These are phyloP conservation scores for Scheffersomyces coipomensis DNA, from an alignment of 805 yeast species.

Conservation along the genomic window DNA sequence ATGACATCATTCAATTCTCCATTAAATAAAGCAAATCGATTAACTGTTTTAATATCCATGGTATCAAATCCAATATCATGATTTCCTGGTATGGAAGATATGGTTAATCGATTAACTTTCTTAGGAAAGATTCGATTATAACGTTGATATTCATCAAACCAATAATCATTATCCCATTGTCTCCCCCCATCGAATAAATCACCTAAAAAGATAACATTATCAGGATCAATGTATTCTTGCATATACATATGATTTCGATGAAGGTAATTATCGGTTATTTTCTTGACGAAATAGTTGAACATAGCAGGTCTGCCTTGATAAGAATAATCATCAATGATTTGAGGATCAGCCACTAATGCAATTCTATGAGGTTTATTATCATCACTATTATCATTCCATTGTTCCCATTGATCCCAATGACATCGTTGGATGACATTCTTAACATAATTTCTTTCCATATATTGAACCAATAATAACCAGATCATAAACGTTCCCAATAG, in stretches of 20 bases:
- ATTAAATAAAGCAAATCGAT: constrained; percentile 68
- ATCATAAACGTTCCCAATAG: neutral
- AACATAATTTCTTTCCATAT: constrained; percentile 30
- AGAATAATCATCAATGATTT: constrained; percentile 82
- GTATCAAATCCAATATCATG: constrained; percentile 96
- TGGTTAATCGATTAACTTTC: constrained; percentile 40
- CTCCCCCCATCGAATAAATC: constrained; percentile 96
- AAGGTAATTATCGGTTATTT: constrained; percentile 74
- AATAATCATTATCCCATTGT: constrained; percentile 64
- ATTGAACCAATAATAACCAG: constrained; percentile 29
- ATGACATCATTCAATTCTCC: constrained; percentile 64
- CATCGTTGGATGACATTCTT: constrained; percentile 22
- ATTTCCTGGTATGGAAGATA: constrained; percentile 71
- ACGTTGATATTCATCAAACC: constrained; percentile 71
- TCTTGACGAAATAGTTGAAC: constrained; percentile 54
- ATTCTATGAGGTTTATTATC: constrained; percentile 43
- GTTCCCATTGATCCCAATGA: constrained; percentile 68
- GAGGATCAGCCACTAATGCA: constrained; percentile 85
- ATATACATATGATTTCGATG: constrained; percentile 68
- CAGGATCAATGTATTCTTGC: constrained; percentile 64
- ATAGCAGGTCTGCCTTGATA: constrained; percentile 67
- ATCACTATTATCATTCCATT: constrained; percentile 35
- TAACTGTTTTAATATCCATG: constrained; percentile 52
- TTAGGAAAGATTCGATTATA: constrained; percentile 67
- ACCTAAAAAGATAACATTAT: constrained; percentile 77